Evolutionary conservation across 805 yeast genomes (phyloP), one percentile per base, ranked within the genome.

Genomic region (Candida patagonica): DNA sequence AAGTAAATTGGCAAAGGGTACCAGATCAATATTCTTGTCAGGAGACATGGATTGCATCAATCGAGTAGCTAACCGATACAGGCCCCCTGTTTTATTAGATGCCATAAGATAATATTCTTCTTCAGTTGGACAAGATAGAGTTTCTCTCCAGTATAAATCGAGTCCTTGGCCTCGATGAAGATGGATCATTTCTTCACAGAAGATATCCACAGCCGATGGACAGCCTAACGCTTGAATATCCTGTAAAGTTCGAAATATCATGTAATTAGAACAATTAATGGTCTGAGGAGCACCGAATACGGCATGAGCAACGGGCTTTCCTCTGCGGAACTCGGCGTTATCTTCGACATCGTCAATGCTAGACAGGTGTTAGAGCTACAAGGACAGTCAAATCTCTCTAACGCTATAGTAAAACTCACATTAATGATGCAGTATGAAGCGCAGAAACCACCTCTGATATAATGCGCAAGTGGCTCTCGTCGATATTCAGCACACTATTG

Each of bases 111-210:
- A 56, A 53, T 88, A 88, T 52, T 83, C 76, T 1, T 59, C 56
- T 44, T 77, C 80, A 4, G 66, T 63, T 0, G 92, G 92, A 35
- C 80, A 67, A 1, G 55, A 53, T 24, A 66, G 52, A 22, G 69
- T 63, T 42, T 86, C 95, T 46, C 96, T 67, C 96, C 96, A 88
- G 57, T 78, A 80, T 16, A 88, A 68, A 51, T 88, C 97, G 44
- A 81, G 60, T 0, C 95, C 94, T 63, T 88, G 97, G 5, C 97
- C 97, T 35, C 81, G 68, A 56, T 88, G 96, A 42, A 88, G 61
- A 52, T 81, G 78, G 38, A 83, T 57, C 75, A 88, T 67, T 51
- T 88, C 96, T 37, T 82, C 82, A 6, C 45, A 26, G 33, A 40
- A 46, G 17, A 45, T 45, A 21, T 34, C 23, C 2, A 42, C 39